Evolutionary conservation across 2,329 filamentous ascomycete genomes (phyloP), one percentile per base, ranked within the genome.

Genomic region (Fusarium begoniae): DNA sequence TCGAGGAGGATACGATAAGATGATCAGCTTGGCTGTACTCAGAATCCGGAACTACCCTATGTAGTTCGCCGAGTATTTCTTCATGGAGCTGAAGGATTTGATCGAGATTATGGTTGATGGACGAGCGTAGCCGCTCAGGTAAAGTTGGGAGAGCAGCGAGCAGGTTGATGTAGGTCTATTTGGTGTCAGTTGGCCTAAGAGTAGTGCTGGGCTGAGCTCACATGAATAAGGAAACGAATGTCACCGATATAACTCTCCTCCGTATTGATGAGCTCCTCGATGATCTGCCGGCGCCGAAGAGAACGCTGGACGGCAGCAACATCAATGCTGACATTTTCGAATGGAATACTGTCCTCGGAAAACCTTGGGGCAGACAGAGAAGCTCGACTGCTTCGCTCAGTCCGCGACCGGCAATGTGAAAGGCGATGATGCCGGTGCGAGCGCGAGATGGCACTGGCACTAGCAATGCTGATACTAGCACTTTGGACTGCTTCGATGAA

Each of bases 231-330:
- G 74, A 96, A 94, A 77, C 94, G 94, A 66, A 98, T 83, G 78
- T 98, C 96, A 22, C 92, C 90, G 76, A 98, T 91, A 80, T 98
- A 98, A 78, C 92, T 90, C 80, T 96, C 93, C 81, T 98, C 96
- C 0, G 95, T 97, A 64, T 85, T 89, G 69, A 98, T 90, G 57
- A 98, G 85, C 83, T 98, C 96, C 79, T 96, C 93, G 41, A 98
- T 83, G 44, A 97, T 91, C 70, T 92, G 91, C 20, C 94, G 90
- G 69, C 96, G 90, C 78, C 95, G 93, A 26, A 93, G 82, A 4
- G 94, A 90, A 60, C 95, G 90, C 74, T 91, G 89, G 47, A 89
- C 88, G n/a, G 93, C 91, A 37, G 87, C 90, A 66, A 92, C 88
- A 74, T 98, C 94, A 17, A 91, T 72, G 15, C 82, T 77, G 10